Conservation (phyloP, 208 protist species). For the Trichomonas gallinae region DNA sequence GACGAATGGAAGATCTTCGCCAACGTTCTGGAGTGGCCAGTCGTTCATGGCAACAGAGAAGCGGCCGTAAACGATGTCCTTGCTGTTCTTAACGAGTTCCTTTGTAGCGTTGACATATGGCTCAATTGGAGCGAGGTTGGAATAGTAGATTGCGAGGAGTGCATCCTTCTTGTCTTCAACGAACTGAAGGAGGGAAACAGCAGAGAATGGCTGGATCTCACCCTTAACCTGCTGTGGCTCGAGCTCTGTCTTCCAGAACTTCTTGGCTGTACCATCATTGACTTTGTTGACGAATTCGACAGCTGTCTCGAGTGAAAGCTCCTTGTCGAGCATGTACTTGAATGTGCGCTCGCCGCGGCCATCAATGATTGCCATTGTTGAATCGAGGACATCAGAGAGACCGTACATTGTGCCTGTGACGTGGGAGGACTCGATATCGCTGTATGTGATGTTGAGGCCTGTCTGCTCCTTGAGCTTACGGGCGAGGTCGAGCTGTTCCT, state of each 20-base stretch:
- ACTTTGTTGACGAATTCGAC: background rate
- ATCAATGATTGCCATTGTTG: background rate
- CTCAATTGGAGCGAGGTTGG: background rate
- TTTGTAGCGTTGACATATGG: background rate
- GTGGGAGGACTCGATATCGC: background rate
- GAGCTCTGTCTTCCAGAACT: background rate
- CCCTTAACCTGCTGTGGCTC: background rate
- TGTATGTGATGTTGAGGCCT: background rate
- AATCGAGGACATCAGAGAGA: background rate
- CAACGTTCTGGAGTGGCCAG: background rate
- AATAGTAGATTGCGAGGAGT: background rate
- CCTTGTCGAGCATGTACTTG: background rate
- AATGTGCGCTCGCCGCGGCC: background rate
- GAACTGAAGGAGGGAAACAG: background rate
- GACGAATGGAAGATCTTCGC: background rate
- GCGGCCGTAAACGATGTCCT: background rate
- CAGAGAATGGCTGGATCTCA: background rate
- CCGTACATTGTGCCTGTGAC: background rate
- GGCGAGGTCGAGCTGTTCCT: background rate
- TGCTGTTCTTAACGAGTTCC: background rate
- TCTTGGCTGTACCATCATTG: background rate
- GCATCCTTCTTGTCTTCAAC: background rate
- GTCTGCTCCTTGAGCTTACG: background rate
- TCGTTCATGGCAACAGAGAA: background rate
- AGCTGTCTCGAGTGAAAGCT: background rate